Base-by-base conservation (phyloP, 2,329 filamentous ascomycete species). In the Rosellinia necatrix region DNA sequence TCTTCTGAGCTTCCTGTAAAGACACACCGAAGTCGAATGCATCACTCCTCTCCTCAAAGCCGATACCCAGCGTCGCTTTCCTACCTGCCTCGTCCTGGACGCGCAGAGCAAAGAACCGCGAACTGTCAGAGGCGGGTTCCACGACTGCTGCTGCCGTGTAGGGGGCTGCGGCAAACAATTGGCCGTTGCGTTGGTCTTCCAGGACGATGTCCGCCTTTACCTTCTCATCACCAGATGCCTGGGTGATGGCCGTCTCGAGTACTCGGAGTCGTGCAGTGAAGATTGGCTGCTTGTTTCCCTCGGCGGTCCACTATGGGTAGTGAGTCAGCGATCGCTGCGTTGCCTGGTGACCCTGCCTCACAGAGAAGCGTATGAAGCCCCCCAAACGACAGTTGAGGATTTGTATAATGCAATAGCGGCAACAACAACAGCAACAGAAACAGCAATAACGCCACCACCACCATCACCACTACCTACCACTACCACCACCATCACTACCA, bases 21-120 rank as follows among this genome's bases (percentile, higher is more conserved):
- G 88, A 84, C 48, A 96, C 88, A 59, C 85, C 84, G 67, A 96
- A 92, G 70, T 96, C 91, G 65, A 96, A 93, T 1, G 92, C 90
- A 66, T 93, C 90, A 67, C 84, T 86, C 46, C 92, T 79, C 72
- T 96, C 91, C 76, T 96, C 91, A 69, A 96, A 96, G 8, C 91
- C 92, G 63, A 96, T 84, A 8, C 92, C 91, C 56, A 96, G 75
- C 41, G 89, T 83, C 9, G 92, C 91, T 71, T 91, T 92, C 64
- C 87, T 81, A 1, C 89, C 87, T 35, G 82, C 81, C 30, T 86
- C 87, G 59, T 92, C 90, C 56, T 90, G 85, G 1, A 96, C 91
- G 12, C 89, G 81, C 30, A 96, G 71, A 5, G 91, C 91, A 69
- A 96, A 96, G 80, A 96, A 96, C 29, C 91, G 84, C 58, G 84